Base-by-base conservation (phyloP, 2,329 filamentous ascomycete genomes). In the Penicillium polonicum region DNA sequence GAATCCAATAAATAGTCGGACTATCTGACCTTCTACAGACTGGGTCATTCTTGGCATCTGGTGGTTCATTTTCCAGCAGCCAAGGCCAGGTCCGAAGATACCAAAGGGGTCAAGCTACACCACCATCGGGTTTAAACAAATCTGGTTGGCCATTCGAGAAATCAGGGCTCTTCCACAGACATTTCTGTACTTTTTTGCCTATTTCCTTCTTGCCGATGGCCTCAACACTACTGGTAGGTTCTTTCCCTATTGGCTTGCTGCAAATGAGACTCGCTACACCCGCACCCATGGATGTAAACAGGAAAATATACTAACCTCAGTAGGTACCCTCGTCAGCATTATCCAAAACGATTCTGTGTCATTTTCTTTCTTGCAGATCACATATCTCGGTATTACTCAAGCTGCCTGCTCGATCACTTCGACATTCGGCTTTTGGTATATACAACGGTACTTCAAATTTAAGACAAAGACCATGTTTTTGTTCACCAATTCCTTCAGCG, bases 51-150 rank as follows among this genome's bases (percentile, higher is more conserved):
- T 78, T 13, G 75, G 75, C 4, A 65, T 78, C 12, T 77, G 74
- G 72, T 78, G 76, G 75, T 78, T 78, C 48, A 64, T 77, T 21
- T 78, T 75, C 52, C 74, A 78, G 57, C 73, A 78, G 58, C 72
- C 70, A 45, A 66, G 76, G 6, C 74, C 74, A 6, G 76, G 76
- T 0, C 74, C 74, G 5, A 69, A 68, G 25, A 65, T 78, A 23
- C 76, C 75, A 5, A 69, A 74, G 49, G 76, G 75, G 0, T 76
- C 73, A 23, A 75, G 60, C 38, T 77, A 77, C 50, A 55, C 67
- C 1, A 78, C 72, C 1, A 76, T 78, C 48, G 76, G 75, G 0
- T 74, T 75, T 65, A 78, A 76, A 56, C 75, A 78, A 60, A 72
- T 77, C 3, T 74, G 71, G 64, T 65, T 77, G 13, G 74, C 75